Evolutionary conservation across 306 rosid species (phyloP), one percentile per base, ranked within the genome.

Genomic region (Cucumis cinereus): DNA sequence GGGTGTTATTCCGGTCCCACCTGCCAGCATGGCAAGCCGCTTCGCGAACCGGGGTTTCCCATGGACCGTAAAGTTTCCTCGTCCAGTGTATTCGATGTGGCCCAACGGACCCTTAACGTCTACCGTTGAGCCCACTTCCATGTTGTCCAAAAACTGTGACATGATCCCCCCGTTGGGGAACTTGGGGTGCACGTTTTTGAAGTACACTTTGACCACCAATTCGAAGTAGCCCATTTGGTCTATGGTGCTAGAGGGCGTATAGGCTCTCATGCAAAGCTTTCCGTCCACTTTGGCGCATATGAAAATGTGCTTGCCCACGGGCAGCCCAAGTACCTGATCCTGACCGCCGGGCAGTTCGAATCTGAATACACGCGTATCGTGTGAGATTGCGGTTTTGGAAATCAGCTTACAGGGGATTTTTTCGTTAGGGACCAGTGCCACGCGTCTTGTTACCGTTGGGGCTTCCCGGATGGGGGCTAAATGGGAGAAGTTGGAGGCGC

Each of bases 1-100:
- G 0, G 98, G 98, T 0, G 98, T 93, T 81, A 93, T 93, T 55
- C 98, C 97, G 2, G 96, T 88, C 62, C 98, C 98, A 22, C 97
- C 97, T 0, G 96, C 93, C 38, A 93, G 7, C 98, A 93, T 84
- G 58, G 92, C 89, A 0, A 93, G 79, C 79, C 70, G 85, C 71
- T 82, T 91, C 0, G 91, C 92, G 72, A 82, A 91, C 74, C 53
- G 86, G 41, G 55, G 82, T 26, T 87, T 85, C 0, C 93, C 92
- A 1, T 79, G 88, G 20, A 91, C 91, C 57, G 67, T 23, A 24
- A 93, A 88, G 57, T 82, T 83, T 0, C 98, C 98, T 4, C 81
- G 84, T 0, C 93, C 93, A 0, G 59, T 81, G 70, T 93, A 93
- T 75, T 93, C 97, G 6, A 93, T 86, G 79, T 93, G 96, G 8